A percentile compares a stretch with the other conserved stretches of the same genome.
Evolutionary conservation across 345 rosid genomes (phyloP).

Genomic region (Combretum micranthum): DNA sequence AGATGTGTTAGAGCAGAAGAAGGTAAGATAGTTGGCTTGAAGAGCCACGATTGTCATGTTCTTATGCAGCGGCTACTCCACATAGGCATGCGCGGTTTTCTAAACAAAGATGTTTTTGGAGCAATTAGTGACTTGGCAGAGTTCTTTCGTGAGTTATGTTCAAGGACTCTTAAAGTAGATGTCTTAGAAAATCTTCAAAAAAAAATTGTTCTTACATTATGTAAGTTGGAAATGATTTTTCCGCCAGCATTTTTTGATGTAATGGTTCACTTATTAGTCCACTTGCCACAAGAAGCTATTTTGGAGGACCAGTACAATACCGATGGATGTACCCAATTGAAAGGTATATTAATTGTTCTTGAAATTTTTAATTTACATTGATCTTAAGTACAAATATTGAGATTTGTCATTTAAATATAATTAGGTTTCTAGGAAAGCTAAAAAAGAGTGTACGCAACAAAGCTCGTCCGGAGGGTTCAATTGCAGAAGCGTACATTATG

Average conservation of each 20-base stretch:
- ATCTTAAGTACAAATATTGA: too few relatives aligned
- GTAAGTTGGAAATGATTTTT: conserved; percentile 6
- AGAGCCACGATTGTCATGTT: conserved; percentile 13
- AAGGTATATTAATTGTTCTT: not conserved
- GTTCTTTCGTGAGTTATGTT: conserved; percentile 6
- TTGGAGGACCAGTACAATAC: conserved; percentile 3
- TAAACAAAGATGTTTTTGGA: not conserved
- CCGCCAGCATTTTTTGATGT: conserved; percentile 7
- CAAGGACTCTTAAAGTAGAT: not conserved
- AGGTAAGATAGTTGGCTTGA: not conserved
- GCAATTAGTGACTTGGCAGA: not conserved
- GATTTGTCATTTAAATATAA: too few relatives aligned
- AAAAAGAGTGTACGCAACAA: too few relatives aligned
- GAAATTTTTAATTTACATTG: too few relatives aligned
- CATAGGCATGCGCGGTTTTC: conserved; percentile 2
- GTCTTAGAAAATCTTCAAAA: not conserved
- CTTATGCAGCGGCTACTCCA: conserved; percentile 4
- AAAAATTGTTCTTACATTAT: not conserved
- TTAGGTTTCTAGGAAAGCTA: too few relatives aligned
- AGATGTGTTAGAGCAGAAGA: conserved; percentile 4
- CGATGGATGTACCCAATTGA: conserved; percentile 8
- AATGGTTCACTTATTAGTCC: conserved; percentile 3
- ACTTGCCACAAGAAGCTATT: not conserved
- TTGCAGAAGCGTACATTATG: too few relatives aligned
- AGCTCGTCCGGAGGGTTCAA: too few relatives aligned